Evolutionary conservation across 495 filamentous ascomycete species (phyloP), one percentile per base, ranked within the genome.

Genomic region (Halenospora varia): DNA sequence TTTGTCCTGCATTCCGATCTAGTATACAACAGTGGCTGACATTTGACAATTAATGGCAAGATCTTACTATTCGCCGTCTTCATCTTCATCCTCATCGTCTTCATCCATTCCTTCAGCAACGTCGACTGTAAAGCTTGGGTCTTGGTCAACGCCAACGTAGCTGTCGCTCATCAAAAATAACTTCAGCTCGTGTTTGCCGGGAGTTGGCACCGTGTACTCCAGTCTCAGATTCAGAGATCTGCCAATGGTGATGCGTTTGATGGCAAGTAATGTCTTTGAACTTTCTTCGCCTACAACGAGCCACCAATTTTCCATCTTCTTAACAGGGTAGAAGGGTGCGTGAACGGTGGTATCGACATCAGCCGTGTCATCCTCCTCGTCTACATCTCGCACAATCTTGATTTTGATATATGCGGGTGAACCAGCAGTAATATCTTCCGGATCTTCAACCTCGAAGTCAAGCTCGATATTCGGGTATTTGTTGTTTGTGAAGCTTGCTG

Each of bases 291-390:
- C 89, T 10, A 99, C 89, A 47, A 99, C 77, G 78, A 96, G 90
- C 92, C 93, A 99, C 83, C 83, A 86, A 67, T 90, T 97, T 82
- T 99, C 95, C 81, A 90, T 91, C 82, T 99, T 99, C 68, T 84
- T 83, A 48, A 66, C 79, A 10, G 94, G 92, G 68, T 92, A 99
- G 82, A 96, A 99, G 10, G 94, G 94, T 55, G 94, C 93, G 69
- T 97, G 91, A 2, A 97, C 94, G 40, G 87, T 86, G 0, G 88
- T 83, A 66, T 96, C 88, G 1, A 86, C 80, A 62, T 94, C 89
- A 24, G 83, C 81, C 39, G 83, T 78, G 53, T 81, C 79, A 26
- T 75, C 69, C 15, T 81, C 77, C 24, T 73, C 73, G 26, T 84
- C 84, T 0, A 95, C 74, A 51, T 96, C 91, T 18, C 94, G 88